A percentile compares a stretch with the other conserved stretches of the same genome.
Evolutionary conservation across 192 early-diverging fungal genomes (phyloP).

Genomic region (Pilaira anomala): DNA sequence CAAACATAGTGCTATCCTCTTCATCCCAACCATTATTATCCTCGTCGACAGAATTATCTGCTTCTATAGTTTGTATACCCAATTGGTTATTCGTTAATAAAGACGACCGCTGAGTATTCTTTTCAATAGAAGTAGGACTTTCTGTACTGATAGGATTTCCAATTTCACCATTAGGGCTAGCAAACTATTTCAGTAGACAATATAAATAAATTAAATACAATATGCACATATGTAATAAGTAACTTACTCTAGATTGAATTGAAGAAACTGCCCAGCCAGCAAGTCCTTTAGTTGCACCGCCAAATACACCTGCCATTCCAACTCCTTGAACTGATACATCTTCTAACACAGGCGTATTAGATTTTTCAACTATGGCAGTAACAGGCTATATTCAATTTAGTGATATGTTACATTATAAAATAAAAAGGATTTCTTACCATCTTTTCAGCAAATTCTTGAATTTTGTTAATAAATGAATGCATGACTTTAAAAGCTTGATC

Average conservation of each 20-base stretch:
- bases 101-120: neutral
- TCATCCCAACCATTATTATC: conserved; percentile 20
- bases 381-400: conserved; percentile 26
- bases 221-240: conserved; percentile 18
- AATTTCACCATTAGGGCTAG: conserved; percentile 35
- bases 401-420: neutral
- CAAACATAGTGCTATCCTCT: conserved; percentile 19
- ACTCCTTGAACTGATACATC: neutral
- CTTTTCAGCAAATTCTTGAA: conserved; percentile 62
- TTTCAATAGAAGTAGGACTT: conserved; percentile 14
- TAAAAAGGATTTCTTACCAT: conserved; percentile 45
- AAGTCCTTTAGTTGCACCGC: conserved; percentile 65
- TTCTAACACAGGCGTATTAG: neutral
- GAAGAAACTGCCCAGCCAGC: conserved; percentile 89
- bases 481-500: conserved; percentile 78
- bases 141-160: conserved; percentile 4
- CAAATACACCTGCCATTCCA: conserved; percentile 43
- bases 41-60: conserved; percentile 10
- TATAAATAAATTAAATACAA: conserved; percentile 17
- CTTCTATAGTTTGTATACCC: neutral
- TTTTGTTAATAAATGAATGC: conserved; percentile 59
- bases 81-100: neutral
- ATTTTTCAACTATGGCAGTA: conserved; percentile 22
- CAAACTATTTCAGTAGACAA: conserved; percentile 32
- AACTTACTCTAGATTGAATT: conserved; percentile 53